phyloP scores from a whole-genome alignment of 805 yeast species.

The Candida alai region DNA sequence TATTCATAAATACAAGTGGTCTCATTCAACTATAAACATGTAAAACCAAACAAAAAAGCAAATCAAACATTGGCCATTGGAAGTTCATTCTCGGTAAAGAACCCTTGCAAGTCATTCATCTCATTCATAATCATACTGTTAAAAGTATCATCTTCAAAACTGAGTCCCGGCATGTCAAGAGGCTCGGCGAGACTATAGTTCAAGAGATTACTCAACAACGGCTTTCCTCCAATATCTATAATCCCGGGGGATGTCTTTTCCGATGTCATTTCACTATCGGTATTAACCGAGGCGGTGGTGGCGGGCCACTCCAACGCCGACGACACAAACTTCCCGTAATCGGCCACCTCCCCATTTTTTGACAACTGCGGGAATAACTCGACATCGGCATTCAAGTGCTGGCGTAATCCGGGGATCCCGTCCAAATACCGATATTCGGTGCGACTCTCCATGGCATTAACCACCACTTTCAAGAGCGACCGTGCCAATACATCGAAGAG shows the following conservation, averaged over 20 bases:
- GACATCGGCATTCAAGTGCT: slow-evolving; percentile 17
- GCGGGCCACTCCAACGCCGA: neutral
- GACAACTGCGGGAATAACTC: slow-evolving; percentile 17
- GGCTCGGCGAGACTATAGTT: neutral
- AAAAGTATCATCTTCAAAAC: slow-evolving; percentile 4
- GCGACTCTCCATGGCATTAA: slow-evolving; percentile 15
- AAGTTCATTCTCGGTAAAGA: slow-evolving; percentile 1
- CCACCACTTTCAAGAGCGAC: slow-evolving; percentile 20
- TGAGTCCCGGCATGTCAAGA: too few relatives aligned
- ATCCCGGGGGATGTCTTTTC: slow-evolving; percentile 1
- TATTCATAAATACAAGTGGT: too few relatives aligned
- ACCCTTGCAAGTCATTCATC: slow-evolving; percentile 4
- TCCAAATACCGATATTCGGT: slow-evolving; percentile 12
- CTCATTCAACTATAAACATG: too few relatives aligned
- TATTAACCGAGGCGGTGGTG: neutral
- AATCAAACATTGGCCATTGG: slow-evolving; percentile 1
- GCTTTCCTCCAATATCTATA: slow-evolving; percentile 3
- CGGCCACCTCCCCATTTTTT: slow-evolving; percentile 2
- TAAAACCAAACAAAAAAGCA: too few relatives aligned
- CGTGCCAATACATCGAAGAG: slow-evolving; percentile 18
- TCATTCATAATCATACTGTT: slow-evolving; percentile 6
- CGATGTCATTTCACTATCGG: neutral
- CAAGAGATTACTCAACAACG: neutral
- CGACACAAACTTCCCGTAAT: neutral
- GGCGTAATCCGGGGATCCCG: slow-evolving; percentile 14